phyloP scores from a whole-genome alignment of 768 basidiomycete genomes.

The Zangia roseola region DNA sequence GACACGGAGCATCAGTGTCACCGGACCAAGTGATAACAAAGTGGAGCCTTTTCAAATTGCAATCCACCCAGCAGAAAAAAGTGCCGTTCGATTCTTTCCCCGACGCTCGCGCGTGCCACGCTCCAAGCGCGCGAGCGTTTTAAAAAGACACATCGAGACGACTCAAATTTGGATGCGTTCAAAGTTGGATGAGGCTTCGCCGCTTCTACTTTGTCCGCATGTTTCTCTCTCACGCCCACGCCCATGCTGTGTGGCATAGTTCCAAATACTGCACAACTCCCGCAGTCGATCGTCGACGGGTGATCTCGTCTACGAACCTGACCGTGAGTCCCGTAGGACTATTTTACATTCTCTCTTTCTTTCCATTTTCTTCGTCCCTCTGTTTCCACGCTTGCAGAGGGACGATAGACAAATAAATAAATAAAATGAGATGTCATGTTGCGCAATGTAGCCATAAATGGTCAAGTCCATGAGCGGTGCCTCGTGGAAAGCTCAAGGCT shows the following conservation, averaged over 20 bases:
- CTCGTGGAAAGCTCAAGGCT: constrained; percentile 32
- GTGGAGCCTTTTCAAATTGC: constrained; percentile 29
- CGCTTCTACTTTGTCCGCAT: too few species aligned
- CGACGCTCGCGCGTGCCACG: too few species aligned
- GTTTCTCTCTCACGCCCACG: too few species aligned
- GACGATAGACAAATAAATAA: too few species aligned
- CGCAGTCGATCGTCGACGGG: too few species aligned
- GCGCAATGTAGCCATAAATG: constrained; percentile 25
- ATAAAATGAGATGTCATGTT: constrained; percentile 3
- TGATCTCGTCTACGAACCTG: constrained; percentile 2
- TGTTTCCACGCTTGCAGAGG: not conserved
- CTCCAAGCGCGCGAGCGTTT: not conserved
- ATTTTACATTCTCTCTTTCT: not conserved
- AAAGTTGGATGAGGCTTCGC: too few species aligned
- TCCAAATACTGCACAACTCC: too few species aligned
- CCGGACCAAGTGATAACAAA: constrained; percentile 6
- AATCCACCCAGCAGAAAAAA: not conserved
- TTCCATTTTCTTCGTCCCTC: not conserved
- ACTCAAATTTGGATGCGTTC: too few species aligned
- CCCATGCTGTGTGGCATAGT: too few species aligned
- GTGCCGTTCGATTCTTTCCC: too few species aligned
- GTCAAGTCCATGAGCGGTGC: constrained; percentile 11
- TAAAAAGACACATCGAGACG: too few species aligned
- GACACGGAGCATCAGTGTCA: not conserved
- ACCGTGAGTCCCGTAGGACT: not conserved